phyloP scores from a whole-genome alignment of 2,329 filamentous ascomycete genomes.

The Mollisiaceae sp. region DNA sequence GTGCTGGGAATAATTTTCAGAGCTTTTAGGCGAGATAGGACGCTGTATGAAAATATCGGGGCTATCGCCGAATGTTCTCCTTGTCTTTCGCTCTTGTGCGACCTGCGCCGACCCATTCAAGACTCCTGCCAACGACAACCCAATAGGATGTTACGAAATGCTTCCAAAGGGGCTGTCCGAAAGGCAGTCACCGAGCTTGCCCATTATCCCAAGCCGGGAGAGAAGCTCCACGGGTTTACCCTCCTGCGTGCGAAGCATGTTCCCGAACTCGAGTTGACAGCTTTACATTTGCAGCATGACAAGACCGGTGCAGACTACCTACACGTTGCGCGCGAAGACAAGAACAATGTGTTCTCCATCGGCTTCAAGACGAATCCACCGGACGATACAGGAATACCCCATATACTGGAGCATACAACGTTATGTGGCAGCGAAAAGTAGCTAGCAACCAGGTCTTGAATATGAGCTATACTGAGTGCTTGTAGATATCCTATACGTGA shows the following conservation, averaged over 20 bases:
- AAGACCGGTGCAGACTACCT: slow-evolving; percentile 96
- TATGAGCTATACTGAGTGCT: slow-evolving; percentile 39
- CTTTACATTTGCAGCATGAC: slow-evolving; percentile 88
- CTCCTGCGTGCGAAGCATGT: slow-evolving; percentile 88
- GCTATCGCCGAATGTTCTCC: background rate
- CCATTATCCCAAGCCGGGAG: slow-evolving; percentile 77
- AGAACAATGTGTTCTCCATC: slow-evolving; percentile 99
- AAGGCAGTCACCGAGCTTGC: slow-evolving; percentile 77
- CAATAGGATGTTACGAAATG: slow-evolving; percentile 56
- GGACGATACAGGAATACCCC: slow-evolving; percentile 93
- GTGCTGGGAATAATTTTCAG: background rate
- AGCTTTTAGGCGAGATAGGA: slow-evolving; percentile 20
- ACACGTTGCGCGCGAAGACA: slow-evolving; percentile 91
- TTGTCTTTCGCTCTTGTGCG: slow-evolving; percentile 2
- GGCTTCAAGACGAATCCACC: slow-evolving; percentile 99
- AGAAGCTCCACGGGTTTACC: slow-evolving; percentile 92
- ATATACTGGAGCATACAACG: slow-evolving; percentile 97
- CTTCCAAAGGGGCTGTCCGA: slow-evolving; percentile 53
- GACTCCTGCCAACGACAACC: background rate
- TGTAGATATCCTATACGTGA: slow-evolving; percentile 92
- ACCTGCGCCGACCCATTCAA: background rate
- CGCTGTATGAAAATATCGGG: slow-evolving; percentile 12
- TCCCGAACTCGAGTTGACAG: slow-evolving; percentile 90
- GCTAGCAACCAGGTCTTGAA: slow-evolving; percentile 33
- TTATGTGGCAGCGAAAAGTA: slow-evolving; percentile 94